phyloP scores from a whole-genome alignment of 1,284 basidiomycete species.

The Ganoderma multipileum region DNA sequence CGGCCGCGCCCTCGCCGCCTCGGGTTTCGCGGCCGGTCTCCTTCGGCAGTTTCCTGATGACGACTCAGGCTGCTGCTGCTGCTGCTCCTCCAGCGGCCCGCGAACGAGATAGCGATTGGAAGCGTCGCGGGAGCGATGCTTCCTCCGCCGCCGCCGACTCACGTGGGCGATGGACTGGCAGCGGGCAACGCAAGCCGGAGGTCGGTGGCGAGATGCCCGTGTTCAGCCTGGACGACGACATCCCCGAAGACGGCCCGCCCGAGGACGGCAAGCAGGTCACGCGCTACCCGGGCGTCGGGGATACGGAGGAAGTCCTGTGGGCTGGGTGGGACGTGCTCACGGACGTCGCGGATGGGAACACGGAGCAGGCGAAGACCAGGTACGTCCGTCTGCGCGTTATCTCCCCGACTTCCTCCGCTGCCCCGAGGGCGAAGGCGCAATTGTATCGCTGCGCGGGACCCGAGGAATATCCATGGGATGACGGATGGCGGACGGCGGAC shows the following conservation, averaged over 20 bases:
- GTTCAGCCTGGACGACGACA: slow-evolving; percentile 41
- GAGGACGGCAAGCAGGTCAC: slow-evolving; percentile 24
- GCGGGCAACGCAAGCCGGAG: slow-evolving; percentile 11
- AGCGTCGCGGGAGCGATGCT: slow-evolving; percentile 33
- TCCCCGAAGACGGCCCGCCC: slow-evolving; percentile 28
- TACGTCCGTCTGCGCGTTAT: slow-evolving; percentile 19
- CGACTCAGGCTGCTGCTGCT: slow-evolving; percentile 11
- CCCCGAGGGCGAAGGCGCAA: neutral
- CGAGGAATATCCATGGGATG: slow-evolving; percentile 3
- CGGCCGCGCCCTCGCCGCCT: slow-evolving; percentile 54
- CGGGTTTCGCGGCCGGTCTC: slow-evolving; percentile 57
- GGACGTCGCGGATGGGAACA: slow-evolving; percentile 16
- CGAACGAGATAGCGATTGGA: slow-evolving; percentile 19
- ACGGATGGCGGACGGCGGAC: neutral
- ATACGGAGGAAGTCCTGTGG: slow-evolving; percentile 42
- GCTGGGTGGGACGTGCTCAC: slow-evolving; percentile 42
- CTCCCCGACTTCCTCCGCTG: neutral
- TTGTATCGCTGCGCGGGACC: slow-evolving; percentile 8
- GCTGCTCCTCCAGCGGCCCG: slow-evolving; percentile 16
- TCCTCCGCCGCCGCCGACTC: slow-evolving; percentile 25
- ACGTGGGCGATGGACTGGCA: slow-evolving; percentile 15
- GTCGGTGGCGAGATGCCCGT: slow-evolving; percentile 31
- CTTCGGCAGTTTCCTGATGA: slow-evolving; percentile 49
- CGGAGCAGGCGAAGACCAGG: slow-evolving; percentile 37
- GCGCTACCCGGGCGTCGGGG: slow-evolving; percentile 39